Base-by-base conservation (phyloP, 2,329 filamentous ascomycete genomes). In the Ceratocystis papillata region DNA sequence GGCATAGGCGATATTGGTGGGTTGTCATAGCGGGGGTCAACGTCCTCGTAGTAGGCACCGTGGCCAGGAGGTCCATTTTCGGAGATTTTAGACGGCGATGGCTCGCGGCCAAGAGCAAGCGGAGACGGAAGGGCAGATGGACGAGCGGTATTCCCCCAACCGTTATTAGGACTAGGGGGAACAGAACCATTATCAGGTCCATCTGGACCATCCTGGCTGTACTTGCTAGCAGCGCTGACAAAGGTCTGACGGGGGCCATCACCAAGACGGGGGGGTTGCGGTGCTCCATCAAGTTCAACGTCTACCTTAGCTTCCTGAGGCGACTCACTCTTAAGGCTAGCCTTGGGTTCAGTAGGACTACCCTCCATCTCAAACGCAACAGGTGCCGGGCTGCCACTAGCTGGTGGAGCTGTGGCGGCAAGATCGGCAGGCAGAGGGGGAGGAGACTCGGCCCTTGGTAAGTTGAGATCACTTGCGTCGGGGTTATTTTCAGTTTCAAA, bases 41-140 rank as follows among this genome's bases (percentile, higher is more conserved):
- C 85, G 74, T 97, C 93, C 79, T 97, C 94, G 73, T 95, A 96
- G 76, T 97, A 97, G 69, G 82, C 77, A 17, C 53, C 53, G 15
- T 33, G 12, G n/a, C 6, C 25, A 71, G 72, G 77, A 62, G 69
- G 74, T 68, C 70, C 69, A 22, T 70, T 73, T n/a, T 67, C 48
- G 28, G 48, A 59, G 33, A 62, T 55, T n/a, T 41, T 62, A 15
- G n/a, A n/a, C 12, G 64, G 30, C 10, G 60, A 57, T 10, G 62
- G 37, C 12, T 46, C 33, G 12, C 46, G 45, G n/a, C 63, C 63
- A 5, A 67, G 20, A 8, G 63, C 63, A n/a, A 67, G 59, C 20
- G 80, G 79, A 8, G 80, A 79, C n/a, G 77, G 63, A 12, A 67
- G 59, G 28, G 66, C 66, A 41, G 66, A 79, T 70, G 73, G 76